Evolutionary conservation across 345 rosid genomes (phyloP).

Genomic region (Salix suchowensis): DNA sequence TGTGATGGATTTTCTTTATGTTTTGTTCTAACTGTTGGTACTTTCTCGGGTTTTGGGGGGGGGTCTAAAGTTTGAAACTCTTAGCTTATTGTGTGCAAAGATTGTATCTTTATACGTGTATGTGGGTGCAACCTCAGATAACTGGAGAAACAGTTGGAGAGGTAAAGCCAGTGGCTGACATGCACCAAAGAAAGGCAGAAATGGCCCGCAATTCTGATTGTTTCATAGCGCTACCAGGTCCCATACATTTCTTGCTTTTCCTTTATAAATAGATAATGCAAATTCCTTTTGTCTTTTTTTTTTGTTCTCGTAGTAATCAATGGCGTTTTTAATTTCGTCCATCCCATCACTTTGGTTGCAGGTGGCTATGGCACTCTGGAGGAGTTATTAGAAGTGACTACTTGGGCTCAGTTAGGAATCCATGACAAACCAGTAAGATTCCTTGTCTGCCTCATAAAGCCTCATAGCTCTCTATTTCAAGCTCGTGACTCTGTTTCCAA

Average conservation of each 20-base stretch:
- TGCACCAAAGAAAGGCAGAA: slow-evolving; percentile 97
- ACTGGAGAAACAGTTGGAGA: slow-evolving; percentile 87
- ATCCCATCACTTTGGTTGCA: slow-evolving; percentile 18
- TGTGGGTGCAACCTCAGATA: slow-evolving; percentile 33
- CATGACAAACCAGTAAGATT: slow-evolving; percentile 87
- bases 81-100: not conserved
- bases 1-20: not conserved
- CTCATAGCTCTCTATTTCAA: not conserved
- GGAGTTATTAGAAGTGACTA: slow-evolving; percentile 76
- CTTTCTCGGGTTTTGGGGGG: not conserved
- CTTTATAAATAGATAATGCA: not conserved
- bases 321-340: not conserved
- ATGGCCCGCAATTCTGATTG: slow-evolving; percentile 95
- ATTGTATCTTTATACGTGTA: not conserved
- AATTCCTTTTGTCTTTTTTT: not conserved
- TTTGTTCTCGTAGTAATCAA: not conserved
- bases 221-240: slow-evolving; percentile 95
- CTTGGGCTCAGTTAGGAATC: slow-evolving; percentile 96
- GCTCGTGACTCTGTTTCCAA: not conserved
- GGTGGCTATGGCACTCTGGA: slow-evolving; percentile 97
- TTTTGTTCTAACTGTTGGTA: not conserved
- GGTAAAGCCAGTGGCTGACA: slow-evolving; percentile 79
- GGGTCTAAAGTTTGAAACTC: not conserved
- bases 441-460: not conserved
- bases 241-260: slow-evolving; percentile 4